Conservation (phyloP, 2,329 filamentous ascomycete genomes). For the Pseudocercospora fuligena region DNA sequence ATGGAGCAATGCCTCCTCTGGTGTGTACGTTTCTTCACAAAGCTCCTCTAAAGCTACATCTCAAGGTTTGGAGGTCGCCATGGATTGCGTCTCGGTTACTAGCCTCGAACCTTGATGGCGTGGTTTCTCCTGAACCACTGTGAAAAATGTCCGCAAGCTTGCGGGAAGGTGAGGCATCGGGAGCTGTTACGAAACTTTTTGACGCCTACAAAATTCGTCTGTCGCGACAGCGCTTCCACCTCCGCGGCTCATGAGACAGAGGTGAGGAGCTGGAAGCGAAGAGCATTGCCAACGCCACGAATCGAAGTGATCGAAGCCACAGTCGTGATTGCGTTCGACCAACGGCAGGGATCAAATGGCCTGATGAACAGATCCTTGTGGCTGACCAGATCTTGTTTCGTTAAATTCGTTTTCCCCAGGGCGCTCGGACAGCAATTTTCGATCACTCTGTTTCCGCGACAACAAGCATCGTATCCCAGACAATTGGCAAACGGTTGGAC, state of each 20-base stretch:
- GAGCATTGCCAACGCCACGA: not conserved
- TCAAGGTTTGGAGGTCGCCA: not conserved
- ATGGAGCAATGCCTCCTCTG: no score
- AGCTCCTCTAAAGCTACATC: not conserved
- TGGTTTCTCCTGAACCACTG: not conserved
- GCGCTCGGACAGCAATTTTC: not conserved
- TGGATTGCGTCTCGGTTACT: not conserved
- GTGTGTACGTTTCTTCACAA: no score
- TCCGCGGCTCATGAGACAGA: no score
- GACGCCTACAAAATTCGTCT: not conserved
- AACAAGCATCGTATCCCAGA: not conserved
- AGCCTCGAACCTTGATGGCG: conserved; percentile 1
- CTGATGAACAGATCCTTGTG: conserved; percentile 2
- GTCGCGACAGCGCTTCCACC: no score
- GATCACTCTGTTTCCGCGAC: not conserved
- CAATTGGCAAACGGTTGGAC: not conserved
- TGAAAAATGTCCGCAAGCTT: not conserved
- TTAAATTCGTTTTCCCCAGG: not conserved
- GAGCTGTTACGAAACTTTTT: not conserved
- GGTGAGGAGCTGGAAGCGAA: no score
- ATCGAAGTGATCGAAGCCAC: not conserved
- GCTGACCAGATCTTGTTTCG: conserved; percentile 10
- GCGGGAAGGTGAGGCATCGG: not conserved
- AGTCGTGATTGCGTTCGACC: not conserved
- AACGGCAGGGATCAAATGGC: not conserved